Percentiles rank a stretch among this genome's conserved stretches.
Conservation (phyloP, 1,284 basidiomycete genomes). For the Golubevia sp. region DNA sequence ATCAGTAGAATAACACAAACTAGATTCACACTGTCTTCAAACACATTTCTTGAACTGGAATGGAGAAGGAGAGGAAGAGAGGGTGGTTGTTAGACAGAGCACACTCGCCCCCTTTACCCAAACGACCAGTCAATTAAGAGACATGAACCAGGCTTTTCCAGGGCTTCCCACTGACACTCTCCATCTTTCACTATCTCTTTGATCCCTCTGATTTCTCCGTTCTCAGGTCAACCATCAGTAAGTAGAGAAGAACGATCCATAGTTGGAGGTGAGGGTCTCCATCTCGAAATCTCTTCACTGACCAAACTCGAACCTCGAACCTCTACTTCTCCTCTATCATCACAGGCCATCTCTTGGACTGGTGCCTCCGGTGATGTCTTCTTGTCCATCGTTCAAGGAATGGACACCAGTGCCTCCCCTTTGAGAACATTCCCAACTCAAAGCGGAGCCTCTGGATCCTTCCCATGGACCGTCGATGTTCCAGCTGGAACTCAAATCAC, state of each 20-base stretch:
- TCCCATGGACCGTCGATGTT: constrained; percentile 56
- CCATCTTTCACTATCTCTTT: neutral
- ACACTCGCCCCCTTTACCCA: too few species aligned
- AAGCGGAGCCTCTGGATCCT: constrained; percentile 25
- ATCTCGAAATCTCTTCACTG: neutral
- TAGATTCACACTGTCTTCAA: too few species aligned
- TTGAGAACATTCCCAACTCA: constrained; percentile 31
- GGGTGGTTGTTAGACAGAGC: too few species aligned
- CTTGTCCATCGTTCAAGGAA: constrained; percentile 22
- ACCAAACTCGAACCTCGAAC: neutral
- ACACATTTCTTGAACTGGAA: too few species aligned
- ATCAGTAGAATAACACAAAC: too few species aligned
- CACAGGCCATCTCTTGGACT: constrained; percentile 21
- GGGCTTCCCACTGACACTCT: neutral
- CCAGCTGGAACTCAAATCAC: constrained; percentile 51
- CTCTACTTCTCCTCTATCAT: constrained; percentile 2
- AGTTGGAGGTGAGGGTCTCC: neutral
- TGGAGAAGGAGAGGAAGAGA: too few species aligned
- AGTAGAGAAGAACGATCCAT: too few species aligned
- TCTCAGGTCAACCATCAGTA: neutral
- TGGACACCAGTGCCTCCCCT: constrained; percentile 31
- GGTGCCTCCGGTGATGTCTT: constrained; percentile 23
- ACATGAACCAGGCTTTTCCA: too few species aligned
- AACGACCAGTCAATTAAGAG: too few species aligned
- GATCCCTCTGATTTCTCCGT: neutral